Conservation (phyloP, 768 basidiomycete genomes). For the Lactarius tabidus region DNA sequence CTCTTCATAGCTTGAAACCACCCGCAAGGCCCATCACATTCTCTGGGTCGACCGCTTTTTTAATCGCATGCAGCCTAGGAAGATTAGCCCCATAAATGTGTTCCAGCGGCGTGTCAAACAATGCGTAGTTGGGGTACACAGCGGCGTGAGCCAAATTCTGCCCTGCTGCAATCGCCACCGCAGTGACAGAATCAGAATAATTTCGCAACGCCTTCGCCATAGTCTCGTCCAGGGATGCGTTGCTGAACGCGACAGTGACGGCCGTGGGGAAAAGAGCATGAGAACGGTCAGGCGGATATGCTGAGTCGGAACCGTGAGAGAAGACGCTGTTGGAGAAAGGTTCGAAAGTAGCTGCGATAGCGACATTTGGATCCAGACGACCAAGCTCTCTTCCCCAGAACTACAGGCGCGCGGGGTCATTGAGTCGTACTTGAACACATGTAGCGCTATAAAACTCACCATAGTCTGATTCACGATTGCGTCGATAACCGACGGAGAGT, state of each 20-base stretch:
- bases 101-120: not conserved
- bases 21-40: not conserved
- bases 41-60: not conserved
- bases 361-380: not conserved
- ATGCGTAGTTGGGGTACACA: not conserved
- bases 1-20: not conserved
- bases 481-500: not conserved
- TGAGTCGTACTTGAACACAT: not conserved
- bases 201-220: not conserved
- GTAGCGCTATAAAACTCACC: not conserved
- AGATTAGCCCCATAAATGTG: not conserved
- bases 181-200: not conserved
- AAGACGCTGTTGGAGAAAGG: not conserved
- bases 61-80: not conserved
- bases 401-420: not conserved
- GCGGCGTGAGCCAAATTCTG: not conserved
- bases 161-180: not conserved
- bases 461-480: not conserved
- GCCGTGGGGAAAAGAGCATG: not conserved
- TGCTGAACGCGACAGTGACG: not conserved
- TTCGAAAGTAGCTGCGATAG: not conserved
- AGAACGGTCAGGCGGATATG: not conserved
- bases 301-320: not conserved
- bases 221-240: not conserved
- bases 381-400: slow-evolving; percentile 1